A percentile compares a stretch with the other conserved stretches of the same genome.
Conservation (phyloP, 495 filamentous ascomycete species). For the Margaritispora aquatica region DNA sequence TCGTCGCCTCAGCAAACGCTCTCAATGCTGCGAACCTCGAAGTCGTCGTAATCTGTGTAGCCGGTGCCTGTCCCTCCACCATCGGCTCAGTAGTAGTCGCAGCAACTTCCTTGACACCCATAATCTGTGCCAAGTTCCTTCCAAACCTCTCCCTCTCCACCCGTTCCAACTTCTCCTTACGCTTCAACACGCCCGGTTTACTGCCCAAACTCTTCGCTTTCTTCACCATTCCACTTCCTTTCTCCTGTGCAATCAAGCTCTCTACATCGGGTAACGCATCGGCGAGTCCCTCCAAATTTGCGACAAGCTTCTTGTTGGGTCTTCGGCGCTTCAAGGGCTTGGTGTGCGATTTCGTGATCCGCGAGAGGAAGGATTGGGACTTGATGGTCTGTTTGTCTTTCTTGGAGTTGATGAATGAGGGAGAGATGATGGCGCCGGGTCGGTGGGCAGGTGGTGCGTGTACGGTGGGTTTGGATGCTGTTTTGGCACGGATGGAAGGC, state of each 20-base stretch:
- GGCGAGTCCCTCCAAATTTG: conserved; percentile 70
- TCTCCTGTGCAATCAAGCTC: conserved; percentile 24
- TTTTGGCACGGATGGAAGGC: conserved; percentile 37
- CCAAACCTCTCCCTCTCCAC: conserved; percentile 77
- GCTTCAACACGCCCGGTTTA: conserved; percentile 74
- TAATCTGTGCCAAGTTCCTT: conserved; percentile 58
- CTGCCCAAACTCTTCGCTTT: conserved; percentile 64
- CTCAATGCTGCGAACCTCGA: conserved; percentile 18
- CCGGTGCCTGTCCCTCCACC: background rate
- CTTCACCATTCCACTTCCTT: conserved; percentile 34
- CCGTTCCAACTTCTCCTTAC: conserved; percentile 70
- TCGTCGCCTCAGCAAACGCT: conserved; percentile 11
- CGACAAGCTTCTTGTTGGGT: conserved; percentile 65
- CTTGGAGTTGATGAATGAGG: conserved; percentile 58
- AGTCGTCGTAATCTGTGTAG: background rate
- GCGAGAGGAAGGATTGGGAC: conserved; percentile 65
- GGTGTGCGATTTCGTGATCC: conserved; percentile 57
- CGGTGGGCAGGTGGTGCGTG: conserved; percentile 10
- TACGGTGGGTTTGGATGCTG: conserved; percentile 23
- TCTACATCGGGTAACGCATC: conserved; percentile 61
- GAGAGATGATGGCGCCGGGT: conserved; percentile 30
- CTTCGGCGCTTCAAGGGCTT: conserved; percentile 51
- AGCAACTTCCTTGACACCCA: background rate
- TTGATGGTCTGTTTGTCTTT: conserved; percentile 73
- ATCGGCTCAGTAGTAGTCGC: background rate